Base-by-base conservation (phyloP, 805 yeast genomes). In the Sungouiozyma ichnusensis region DNA sequence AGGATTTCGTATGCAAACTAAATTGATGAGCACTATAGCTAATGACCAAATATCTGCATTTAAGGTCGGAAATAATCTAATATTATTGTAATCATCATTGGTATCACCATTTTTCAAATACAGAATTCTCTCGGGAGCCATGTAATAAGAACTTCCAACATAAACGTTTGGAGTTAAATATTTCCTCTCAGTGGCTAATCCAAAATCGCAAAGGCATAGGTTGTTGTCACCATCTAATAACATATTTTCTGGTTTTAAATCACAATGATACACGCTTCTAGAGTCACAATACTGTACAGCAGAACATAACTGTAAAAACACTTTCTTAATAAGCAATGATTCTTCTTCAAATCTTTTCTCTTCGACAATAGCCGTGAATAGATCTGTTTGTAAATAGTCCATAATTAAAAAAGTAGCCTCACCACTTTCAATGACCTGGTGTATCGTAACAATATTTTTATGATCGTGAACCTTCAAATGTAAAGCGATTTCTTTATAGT, bases 241-340 rank as follows among this genome's bases (percentile, higher is more conserved):
- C 43, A 92, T 75, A 66, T 92, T 92, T 61, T 92, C 97, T 4
- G 98, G 98, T 66, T 92, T 92, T 49, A 88, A 76, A 63, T 88
- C 97, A 57, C 97, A 84, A 60, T 88, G 97, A 59, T 79, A 90
- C 32, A 90, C 77, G n/a, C 83, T 81, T 47, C 74, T 76, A 2
- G 81, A 70, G 61, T 90, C 97, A 55, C 94, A 84, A 64, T 80
- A 84, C 47, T 77, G 75, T 41, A 88, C 72, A 2, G 88, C 95
- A 47, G 87, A 84, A 35, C 90, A 69, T 60, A 92, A 72, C 63
- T 92, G 97, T 35, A 73, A 54, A 53, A 83, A 81, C 48, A 73
- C 81, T 45, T 68, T 71, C 57, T 76, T 78, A 56, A 73, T 72
- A 46, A 67, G 57, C 14, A 54, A 54, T 5, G 76, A 77, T 45